These are phyloP conservation scores for Phytopythium oedochilum DNA, from an alignment of 352 stramenopile species.

Conservation along the genomic window DNA sequence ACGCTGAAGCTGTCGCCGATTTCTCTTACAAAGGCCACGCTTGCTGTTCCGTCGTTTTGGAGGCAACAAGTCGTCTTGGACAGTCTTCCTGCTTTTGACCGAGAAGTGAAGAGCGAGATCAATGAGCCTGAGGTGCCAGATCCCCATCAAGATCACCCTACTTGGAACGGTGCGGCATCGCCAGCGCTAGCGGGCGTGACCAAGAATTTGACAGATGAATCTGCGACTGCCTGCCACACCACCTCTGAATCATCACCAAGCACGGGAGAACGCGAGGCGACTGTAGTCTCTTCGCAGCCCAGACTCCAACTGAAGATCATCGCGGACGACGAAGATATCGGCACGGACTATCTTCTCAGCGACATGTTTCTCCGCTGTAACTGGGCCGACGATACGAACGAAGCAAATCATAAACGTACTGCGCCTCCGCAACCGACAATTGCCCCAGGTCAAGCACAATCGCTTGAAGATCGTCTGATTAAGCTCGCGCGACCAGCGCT, in stretches of 20 bases:
- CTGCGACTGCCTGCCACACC: background rate
- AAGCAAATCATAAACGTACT: background rate
- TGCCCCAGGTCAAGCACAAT: background rate
- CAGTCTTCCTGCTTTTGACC: background rate
- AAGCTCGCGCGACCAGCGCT: constrained; percentile 15
- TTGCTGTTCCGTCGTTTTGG: background rate
- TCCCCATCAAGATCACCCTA: background rate
- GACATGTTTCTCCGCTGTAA: background rate
- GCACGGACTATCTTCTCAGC: constrained; percentile 1
- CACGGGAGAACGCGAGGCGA: background rate
- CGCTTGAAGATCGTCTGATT: constrained; percentile 3
- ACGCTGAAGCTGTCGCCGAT: background rate
- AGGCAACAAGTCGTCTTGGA: background rate
- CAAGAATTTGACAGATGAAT: background rate
- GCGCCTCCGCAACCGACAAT: background rate
- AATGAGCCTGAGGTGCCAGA: background rate
- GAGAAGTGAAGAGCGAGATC: background rate
- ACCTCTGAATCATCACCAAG: background rate
- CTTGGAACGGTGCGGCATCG: background rate
- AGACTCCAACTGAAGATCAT: background rate
- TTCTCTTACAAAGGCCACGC: background rate
- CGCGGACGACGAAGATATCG: background rate
- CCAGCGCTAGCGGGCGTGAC: no score
- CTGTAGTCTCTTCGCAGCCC: background rate
- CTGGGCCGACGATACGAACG: background rate